Evolutionary conservation across 2,329 filamentous ascomycete genomes (phyloP), one percentile per base, ranked within the genome.

Genomic region (Ascochyta pisi): DNA sequence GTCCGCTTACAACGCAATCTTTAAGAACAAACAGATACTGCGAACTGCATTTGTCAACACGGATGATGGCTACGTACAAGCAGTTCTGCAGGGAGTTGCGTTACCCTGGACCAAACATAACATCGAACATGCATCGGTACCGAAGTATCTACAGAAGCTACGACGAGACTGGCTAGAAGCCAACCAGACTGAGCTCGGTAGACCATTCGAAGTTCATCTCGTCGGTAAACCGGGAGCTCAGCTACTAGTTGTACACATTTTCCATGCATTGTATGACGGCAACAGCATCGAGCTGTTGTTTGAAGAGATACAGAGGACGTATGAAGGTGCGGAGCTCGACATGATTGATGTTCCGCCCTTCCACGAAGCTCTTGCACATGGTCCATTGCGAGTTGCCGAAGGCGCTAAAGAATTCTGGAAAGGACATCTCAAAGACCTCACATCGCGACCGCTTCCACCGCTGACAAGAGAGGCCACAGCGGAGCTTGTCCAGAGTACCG

Each of bases 181-280:
- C 73, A 3, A 68, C 73, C 12, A 81, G 79, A 49, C 56, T 70
- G 75, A 83, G 4, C 59, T 89, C 1, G 63, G 66, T 2, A 74
- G 72, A 6, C 88, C 88, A 0, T 70, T 89, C 4, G 79, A 86
- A 49, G 59, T 86, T 2, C 68, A 83, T 1, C 50, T 82, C 0
- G 57, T 85, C 6, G 65, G 62, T 24, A 68, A 69, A 9, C 59
- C 70, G 5, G 51, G 59, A 1, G 61, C 60, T 13, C 67, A 66
- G 6, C 60, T 81, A 0, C 74, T 96, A 29, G 75, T 81, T 2
- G 66, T 96, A 2, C 83, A 89, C 41, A 87, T 96, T 0, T 96
- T 96, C 75, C 93, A 97, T 70, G 92, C 85, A 0, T 74, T 96
- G 0, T 97, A 97, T 65, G 93, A 97, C 73, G 93, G 92, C 1